Evolutionary conservation across 495 filamentous ascomycete species (phyloP).

Genomic region (Neurospora sp.): DNA sequence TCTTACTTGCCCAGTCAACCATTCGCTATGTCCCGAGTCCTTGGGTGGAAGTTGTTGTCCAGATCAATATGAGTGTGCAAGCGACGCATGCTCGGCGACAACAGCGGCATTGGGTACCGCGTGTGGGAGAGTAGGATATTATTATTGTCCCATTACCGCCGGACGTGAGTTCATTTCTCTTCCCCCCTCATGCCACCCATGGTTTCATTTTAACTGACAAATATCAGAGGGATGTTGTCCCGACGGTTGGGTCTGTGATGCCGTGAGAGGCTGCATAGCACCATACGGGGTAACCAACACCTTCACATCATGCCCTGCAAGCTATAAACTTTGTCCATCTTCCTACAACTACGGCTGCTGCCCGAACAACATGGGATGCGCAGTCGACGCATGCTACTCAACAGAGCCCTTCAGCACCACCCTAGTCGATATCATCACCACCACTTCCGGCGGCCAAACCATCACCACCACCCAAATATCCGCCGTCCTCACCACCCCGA

Average conservation of each 20-base stretch:
- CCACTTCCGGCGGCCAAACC: slow-evolving; percentile 18
- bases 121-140: slow-evolving; percentile 22
- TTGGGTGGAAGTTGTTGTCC: slow-evolving; percentile 35
- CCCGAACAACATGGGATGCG: slow-evolving; percentile 28
- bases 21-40: slow-evolving; percentile 26
- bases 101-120: slow-evolving; percentile 29
- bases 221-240: slow-evolving; percentile 24
- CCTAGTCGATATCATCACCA: slow-evolving; percentile 23
- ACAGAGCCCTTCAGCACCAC: slow-evolving; percentile 22
- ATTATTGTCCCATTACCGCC: slow-evolving; percentile 18
- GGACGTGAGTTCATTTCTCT: slow-evolving; percentile 9
- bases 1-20: slow-evolving; percentile 16
- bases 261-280: slow-evolving; percentile 14
- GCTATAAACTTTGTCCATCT: slow-evolving; percentile 28
- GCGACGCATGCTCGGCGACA: slow-evolving; percentile 33
- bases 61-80: slow-evolving; percentile 29
- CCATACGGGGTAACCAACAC: slow-evolving; percentile 19
- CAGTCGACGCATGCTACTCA: slow-evolving; percentile 25
- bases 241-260: slow-evolving; percentile 25
- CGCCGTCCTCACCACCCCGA: slow-evolving; percentile 17
- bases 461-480: slow-evolving; percentile 21
- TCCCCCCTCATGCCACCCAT: too few relatives aligned
- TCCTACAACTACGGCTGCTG: slow-evolving; percentile 34
- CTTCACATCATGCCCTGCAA: slow-evolving; percentile 17
- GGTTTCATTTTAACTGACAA: not conserved